Evolutionary conservation across 2,329 filamentous ascomycete genomes (phyloP).

Genomic region (Aspergillus phoenicis): DNA sequence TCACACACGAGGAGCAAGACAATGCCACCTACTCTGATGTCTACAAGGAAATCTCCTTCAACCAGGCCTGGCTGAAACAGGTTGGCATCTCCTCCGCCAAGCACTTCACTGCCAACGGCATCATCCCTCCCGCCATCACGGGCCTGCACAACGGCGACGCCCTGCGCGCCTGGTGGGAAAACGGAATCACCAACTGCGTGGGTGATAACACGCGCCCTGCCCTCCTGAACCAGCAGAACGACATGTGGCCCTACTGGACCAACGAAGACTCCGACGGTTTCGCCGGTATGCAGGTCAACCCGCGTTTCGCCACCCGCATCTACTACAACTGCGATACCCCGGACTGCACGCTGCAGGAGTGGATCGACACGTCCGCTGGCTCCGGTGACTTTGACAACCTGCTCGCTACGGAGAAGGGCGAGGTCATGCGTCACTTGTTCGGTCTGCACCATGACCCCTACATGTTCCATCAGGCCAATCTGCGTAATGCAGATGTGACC

Average conservation of each 20-base stretch:
- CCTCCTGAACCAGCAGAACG: slow-evolving; percentile 56
- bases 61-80: slow-evolving; percentile 61
- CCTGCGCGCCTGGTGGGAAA: slow-evolving; percentile 60
- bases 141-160: slow-evolving; percentile 67
- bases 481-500: slow-evolving; percentile 54
- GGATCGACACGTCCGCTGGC: slow-evolving; percentile 61
- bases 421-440: slow-evolving; percentile 60
- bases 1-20: slow-evolving; percentile 61
- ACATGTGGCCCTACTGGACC: slow-evolving; percentile 59
- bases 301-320: slow-evolving; percentile 63
- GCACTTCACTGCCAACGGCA: slow-evolving; percentile 56
- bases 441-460: slow-evolving; percentile 59
- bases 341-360: slow-evolving; percentile 60
- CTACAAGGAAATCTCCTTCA: slow-evolving; percentile 61
- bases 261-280: slow-evolving; percentile 57
- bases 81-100: slow-evolving; percentile 52
- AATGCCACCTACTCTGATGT: slow-evolving; percentile 63
- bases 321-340: slow-evolving; percentile 66
- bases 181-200: slow-evolving; percentile 63
- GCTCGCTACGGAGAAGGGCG: slow-evolving; percentile 53
- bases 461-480: slow-evolving; percentile 68
- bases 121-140: slow-evolving; percentile 66
- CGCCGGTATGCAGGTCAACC: slow-evolving; percentile 59
- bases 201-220: slow-evolving; percentile 64
- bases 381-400: slow-evolving; percentile 57